Conservation (phyloP, 2,329 filamentous ascomycete genomes). For the Fusarium coicis region DNA sequence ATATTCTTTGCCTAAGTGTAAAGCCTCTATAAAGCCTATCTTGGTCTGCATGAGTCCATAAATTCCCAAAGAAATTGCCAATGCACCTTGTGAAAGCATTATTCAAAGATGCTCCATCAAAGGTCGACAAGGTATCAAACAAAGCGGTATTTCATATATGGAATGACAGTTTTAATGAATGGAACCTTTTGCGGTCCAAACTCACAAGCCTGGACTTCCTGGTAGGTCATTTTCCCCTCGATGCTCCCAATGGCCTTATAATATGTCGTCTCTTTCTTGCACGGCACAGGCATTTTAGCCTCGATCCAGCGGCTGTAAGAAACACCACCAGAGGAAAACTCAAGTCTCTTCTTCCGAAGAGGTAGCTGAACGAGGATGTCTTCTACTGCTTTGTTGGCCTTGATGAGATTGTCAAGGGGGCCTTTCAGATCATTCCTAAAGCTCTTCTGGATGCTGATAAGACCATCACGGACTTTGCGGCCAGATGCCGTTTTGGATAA, state of each 20-base stretch:
- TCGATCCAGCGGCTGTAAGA: slow-evolving; percentile 12
- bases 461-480: background rate
- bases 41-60: too few species aligned
- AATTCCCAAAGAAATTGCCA: rapidly evolving
- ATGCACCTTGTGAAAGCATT: background rate
- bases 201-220: background rate
- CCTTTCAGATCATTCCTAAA: slow-evolving; percentile 21
- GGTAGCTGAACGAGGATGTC: slow-evolving; percentile 8
- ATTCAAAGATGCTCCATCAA: background rate
- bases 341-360: slow-evolving; percentile 15
- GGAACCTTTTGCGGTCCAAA: slow-evolving; percentile 13
- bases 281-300: slow-evolving; percentile 17
- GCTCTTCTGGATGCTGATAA: background rate
- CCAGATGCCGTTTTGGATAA: background rate
- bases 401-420: slow-evolving; percentile 18
- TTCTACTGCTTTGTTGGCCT: slow-evolving; percentile 17
- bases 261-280: background rate
- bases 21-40: too few species aligned
- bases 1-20: rapidly evolving
- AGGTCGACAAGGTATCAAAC: rapidly evolving
- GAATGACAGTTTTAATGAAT: background rate
- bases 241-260: background rate
- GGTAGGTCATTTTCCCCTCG: background rate
- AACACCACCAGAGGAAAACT: background rate
- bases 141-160: background rate